Evolutionary conservation across 2,329 filamentous ascomycete species (phyloP), one percentile per base, ranked within the genome.

Genomic region (Botrytis cinerea): DNA sequence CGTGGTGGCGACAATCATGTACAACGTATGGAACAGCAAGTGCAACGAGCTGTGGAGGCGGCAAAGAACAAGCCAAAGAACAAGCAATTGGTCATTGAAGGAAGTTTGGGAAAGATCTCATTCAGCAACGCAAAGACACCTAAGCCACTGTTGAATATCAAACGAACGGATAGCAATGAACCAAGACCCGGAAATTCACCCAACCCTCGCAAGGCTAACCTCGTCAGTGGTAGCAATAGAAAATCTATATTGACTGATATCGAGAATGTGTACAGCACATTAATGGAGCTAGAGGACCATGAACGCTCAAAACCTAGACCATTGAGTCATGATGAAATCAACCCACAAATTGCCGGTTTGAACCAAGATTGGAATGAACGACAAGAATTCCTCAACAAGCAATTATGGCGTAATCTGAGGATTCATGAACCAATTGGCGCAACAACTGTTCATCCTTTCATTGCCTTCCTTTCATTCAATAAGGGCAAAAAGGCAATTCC

Each of bases 61-160:
- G 96, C 96, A 70, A 99, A 98, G 85, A 93, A 94, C 74, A 95
- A 97, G 83, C 96, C 96, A 20, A 99, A 99, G 86, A 98, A 97
- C 81, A 97, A 97, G 80, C 95, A 98, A 82, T 87, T 99, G 14
- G 95, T 98, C 32, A 95, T 99, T 74, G 95, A 98, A 81, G 96
- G 96, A 40, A 98, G 94, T 80, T 84, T 99, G 68, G 96, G 96
- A 77, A 99, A 98, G 85, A 99, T 99, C 73, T 97, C 95, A 0
- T 99, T 98, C 84, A 98, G 95, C 86, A 99, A 99, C 80, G 94
- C 96, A 66, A 99, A 98, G 86, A 97, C 96, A 0, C 96, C 96
- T 0, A 96, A 97, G 83, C 94, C 95, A 25, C 86, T 98, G 73
- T 90, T 99, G 68, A 99, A 97, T 82, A 95, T 99, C 84, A 98